Percentiles rank a stretch among this genome's conserved stretches.
phyloP scores from a whole-genome alignment of 2,329 filamentous ascomycete species.

The Neophaeococcomyces aloes region DNA sequence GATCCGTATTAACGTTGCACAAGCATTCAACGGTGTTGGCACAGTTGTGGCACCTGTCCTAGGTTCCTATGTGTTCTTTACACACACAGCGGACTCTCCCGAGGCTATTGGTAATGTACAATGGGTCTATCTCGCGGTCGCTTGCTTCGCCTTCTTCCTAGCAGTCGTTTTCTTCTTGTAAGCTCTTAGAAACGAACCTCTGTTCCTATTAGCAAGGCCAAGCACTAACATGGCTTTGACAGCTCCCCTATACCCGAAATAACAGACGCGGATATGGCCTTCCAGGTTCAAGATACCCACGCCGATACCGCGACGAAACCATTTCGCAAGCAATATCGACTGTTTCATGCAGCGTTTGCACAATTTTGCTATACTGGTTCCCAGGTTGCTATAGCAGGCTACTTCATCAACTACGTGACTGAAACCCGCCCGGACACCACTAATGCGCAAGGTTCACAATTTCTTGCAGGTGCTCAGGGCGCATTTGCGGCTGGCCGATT shows the following conservation, averaged over 20 bases:
- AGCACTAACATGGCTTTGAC: not conserved
- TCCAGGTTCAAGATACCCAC: slow-evolving; percentile 48
- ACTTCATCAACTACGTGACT: slow-evolving; percentile 62
- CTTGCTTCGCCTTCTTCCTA: slow-evolving; percentile 56
- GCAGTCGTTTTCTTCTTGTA: slow-evolving; percentile 52
- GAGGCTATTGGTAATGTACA: slow-evolving; percentile 56
- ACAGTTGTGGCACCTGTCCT: slow-evolving; percentile 63
- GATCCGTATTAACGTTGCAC: slow-evolving; percentile 64
- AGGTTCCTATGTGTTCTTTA: slow-evolving; percentile 59
- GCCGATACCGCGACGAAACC: slow-evolving; percentile 49
- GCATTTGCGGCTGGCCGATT: slow-evolving; percentile 65
- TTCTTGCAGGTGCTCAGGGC: slow-evolving; percentile 63
- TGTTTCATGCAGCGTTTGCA: slow-evolving; percentile 64
- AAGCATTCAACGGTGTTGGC: slow-evolving; percentile 66
- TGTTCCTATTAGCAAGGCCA: too few relatives aligned
- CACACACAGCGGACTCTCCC: slow-evolving; percentile 47
- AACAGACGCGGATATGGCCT: slow-evolving; percentile 57
- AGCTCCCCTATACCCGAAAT: slow-evolving; percentile 57
- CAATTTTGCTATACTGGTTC: slow-evolving; percentile 74
- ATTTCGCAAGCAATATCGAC: slow-evolving; percentile 58
- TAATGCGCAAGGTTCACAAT: slow-evolving; percentile 51
- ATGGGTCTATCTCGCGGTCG: slow-evolving; percentile 70
- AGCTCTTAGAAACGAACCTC: not conserved
- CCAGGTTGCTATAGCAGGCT: slow-evolving; percentile 48
- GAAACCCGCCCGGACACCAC: slow-evolving; percentile 47